Evolutionary conservation across 148 eudicot genomes (phyloP), one percentile per base, ranked within the genome.

Genomic region (Camellia lanceoleosa): DNA sequence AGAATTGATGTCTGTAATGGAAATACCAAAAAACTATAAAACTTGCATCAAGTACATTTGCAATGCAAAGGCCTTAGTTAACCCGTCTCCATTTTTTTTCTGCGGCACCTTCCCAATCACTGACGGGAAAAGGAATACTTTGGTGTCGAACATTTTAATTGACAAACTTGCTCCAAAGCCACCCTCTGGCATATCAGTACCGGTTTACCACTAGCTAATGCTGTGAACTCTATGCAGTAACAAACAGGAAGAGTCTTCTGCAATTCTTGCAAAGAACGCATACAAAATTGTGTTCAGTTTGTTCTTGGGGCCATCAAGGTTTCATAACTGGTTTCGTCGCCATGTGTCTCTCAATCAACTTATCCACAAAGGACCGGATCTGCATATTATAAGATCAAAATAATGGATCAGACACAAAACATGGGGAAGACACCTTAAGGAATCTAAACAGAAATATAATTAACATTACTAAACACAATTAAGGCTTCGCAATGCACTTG

Each of bases 351-450:
- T 90, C 98, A 69, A 97, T 91, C 89, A 97, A 76, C 86, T 80
- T 89, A 90, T 94, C 99, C 84, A 97, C 99, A 83, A 94, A 97
- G 54, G 93, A 97, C 80, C 99, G 95, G 80, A 97, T 94, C 99
- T 97, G 94, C 80, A 77, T 78, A 71, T 77, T 46, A 11, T 5
- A 77, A 79, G 81, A 75, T 43, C 70, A 30, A 78, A 47, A 54
- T 1, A 20, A 44, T 18, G 44, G 8, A 59, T 41, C 82, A 30
- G 16, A 72, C 79, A 47, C 11, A 62, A 19, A 62, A 72, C n/a
- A 62, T 42, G 18, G 42, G 44, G 44, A 78, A 46, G 9, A 15
- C 56, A 44, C 68, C 43, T 63, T 55, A 83, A 5, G 8, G 41
- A 44, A 69, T 52, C 68, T 49, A 66, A 83, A 38, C 30, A 44